These are phyloP conservation scores for Lagerstroemia speciosa DNA, from an alignment of 345 rosid species.

Conservation along the genomic window DNA sequence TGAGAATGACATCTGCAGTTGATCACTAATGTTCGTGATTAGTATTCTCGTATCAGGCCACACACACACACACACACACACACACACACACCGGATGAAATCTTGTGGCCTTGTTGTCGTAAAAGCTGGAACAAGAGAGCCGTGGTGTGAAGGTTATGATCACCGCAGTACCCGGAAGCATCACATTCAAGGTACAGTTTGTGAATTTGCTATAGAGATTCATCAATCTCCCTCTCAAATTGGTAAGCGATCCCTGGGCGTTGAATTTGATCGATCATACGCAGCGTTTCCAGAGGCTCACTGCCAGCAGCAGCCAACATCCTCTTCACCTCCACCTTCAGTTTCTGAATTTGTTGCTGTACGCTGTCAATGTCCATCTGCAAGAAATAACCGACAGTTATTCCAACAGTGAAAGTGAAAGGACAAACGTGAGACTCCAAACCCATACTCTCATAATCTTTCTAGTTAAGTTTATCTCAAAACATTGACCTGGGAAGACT, in stretches of 20 bases:
- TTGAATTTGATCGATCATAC: conserved; percentile 15
- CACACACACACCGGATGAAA: neutral
- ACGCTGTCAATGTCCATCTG: neutral
- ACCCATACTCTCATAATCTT: too few species aligned
- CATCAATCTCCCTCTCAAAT: conserved; percentile 15
- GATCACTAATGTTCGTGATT: too few species aligned
- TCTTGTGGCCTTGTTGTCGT: conserved; percentile 15
- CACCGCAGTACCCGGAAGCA: neutral
- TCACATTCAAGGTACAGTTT: neutral
- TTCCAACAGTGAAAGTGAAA: too few species aligned
- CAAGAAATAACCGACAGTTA: neutral
- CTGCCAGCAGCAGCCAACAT: neutral
- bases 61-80: too few species aligned
- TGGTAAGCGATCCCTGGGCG: conserved; percentile 14
- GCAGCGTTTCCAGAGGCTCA: neutral
- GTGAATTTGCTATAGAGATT: neutral
- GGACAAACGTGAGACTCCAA: too few species aligned
- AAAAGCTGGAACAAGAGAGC: conserved; percentile 19
- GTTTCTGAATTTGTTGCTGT: neutral
- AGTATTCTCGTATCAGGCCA: too few species aligned
- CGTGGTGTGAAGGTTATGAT: neutral
- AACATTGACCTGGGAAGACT: too few species aligned
- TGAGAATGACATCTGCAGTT: conserved; percentile 22
- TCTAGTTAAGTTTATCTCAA: too few species aligned
- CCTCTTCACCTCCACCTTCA: conserved; percentile 4